Base-by-base conservation (phyloP, 2,329 filamentous ascomycete genomes). In the Claviceps citrina region DNA sequence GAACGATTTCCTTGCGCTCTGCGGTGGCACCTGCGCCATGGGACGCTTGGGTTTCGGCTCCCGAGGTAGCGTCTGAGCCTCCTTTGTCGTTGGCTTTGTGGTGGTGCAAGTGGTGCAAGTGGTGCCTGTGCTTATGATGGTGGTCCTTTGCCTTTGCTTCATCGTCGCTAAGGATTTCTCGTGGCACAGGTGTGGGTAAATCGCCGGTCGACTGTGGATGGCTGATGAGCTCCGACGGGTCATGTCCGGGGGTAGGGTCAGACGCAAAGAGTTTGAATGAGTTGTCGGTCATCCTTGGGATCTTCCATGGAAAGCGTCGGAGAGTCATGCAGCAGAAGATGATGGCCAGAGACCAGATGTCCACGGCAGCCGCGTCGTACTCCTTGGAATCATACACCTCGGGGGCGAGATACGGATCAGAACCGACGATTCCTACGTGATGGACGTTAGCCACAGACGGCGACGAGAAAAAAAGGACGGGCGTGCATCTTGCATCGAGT, bases 311-410 rank as follows among this genome's bases (percentile, higher is more conserved):
- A 55, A 98, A 98, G 27, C 91, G 71, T 18, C 91, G 75, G 31
- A 98, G 68, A 5, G 85, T 91, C 91, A 98, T 98, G 66, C 91
- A 98, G 62, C 91, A 96, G 63, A 89, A 98, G 41, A 98, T 96
- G 51, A 98, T 98, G 15, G 89, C 91, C 44, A 98, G 68, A 9
- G 91, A 98, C 91, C 91, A 98, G 44, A 98, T 86, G 62, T 98
- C 91, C 1, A 89, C 84, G 6, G 86, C 84, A 46, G 87, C 82
- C 1, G 91, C 86, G 53, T 98, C 87, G 57, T 98, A 98, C 55
- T 86, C 87, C 48, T 81, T 78, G 46, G 87, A 76, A 48, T 95
- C 87, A 54, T 96, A 96, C 1, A 98, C 91, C 60, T 98, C 91
- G 0, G 91, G 91, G 0, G 91, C 91, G 32, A 98, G 73, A 57